A percentile compares a stretch with the other conserved stretches of the same genome.
phyloP scores from a whole-genome alignment of 176 grass and related monocot genomes.

The Elaeis guineensis region DNA sequence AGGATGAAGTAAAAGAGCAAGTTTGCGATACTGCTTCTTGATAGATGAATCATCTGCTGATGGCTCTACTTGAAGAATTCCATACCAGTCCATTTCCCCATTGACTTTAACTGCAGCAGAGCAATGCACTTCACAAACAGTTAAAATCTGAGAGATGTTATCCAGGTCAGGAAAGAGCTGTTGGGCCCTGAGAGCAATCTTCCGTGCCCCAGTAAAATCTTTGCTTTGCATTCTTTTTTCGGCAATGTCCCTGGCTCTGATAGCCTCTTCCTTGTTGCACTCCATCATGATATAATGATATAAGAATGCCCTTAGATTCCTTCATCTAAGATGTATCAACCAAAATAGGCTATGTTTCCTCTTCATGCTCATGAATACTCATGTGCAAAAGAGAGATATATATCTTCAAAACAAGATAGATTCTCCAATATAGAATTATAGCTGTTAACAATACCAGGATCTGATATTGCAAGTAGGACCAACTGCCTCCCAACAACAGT shows the following conservation, averaged over 20 bases:
- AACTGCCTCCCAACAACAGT: too few species aligned
- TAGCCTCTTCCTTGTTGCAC: constrained; percentile 79
- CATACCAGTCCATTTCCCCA: constrained; percentile 52
- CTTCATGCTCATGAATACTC: too few species aligned
- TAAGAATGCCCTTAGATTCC: constrained; percentile 9
- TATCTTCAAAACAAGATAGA: too few species aligned
- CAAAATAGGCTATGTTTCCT: too few species aligned
- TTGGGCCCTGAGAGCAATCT: constrained; percentile 64
- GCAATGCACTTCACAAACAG: constrained; percentile 73
- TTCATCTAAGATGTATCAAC: constrained; percentile 16
- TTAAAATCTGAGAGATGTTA: constrained; percentile 54
- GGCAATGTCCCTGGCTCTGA: constrained; percentile 67
- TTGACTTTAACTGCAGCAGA: constrained; percentile 47
- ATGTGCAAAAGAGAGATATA: too few species aligned
- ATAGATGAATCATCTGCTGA: constrained; percentile 46
- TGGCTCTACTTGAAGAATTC: constrained; percentile 65
- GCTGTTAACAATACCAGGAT: too few species aligned
- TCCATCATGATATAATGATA: constrained; percentile 26
- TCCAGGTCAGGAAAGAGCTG: constrained; percentile 72
- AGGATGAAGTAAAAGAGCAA: constrained; percentile 82
- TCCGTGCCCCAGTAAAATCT: constrained; percentile 69
- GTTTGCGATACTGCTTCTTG: constrained; percentile 76
- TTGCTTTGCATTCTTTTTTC: constrained; percentile 45
- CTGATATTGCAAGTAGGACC: too few species aligned
- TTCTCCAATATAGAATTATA: too few species aligned